Evolutionary conservation across 2,329 filamentous ascomycete genomes (phyloP).

Genomic region (Trichoderma simmonsii): DNA sequence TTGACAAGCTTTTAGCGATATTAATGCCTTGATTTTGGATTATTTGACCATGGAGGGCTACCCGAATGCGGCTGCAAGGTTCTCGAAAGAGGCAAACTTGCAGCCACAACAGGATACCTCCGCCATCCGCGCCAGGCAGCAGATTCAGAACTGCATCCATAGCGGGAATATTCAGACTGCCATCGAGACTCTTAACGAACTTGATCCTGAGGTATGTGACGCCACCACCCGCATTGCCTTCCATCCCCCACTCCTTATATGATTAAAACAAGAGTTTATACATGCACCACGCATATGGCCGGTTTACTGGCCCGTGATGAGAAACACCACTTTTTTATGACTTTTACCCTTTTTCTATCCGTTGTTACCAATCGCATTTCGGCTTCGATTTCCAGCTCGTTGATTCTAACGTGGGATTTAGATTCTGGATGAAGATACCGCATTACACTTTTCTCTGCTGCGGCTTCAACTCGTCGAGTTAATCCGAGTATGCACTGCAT

Average conservation of each 20-base stretch:
- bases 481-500: slow-evolving; percentile 71
- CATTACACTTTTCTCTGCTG: slow-evolving; percentile 84
- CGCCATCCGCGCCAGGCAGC: slow-evolving; percentile 72
- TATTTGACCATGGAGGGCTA: slow-evolving; percentile 97
- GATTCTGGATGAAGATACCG: slow-evolving; percentile 81
- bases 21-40: slow-evolving; percentile 93
- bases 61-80: slow-evolving; percentile 85
- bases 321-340: slow-evolving; percentile 61
- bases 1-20: slow-evolving; percentile 63
- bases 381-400: not conserved
- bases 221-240: slow-evolving; percentile 41
- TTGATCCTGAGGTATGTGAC: slow-evolving; percentile 79
- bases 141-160: slow-evolving; percentile 82
- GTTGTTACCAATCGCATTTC: not conserved
- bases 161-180: slow-evolving; percentile 80
- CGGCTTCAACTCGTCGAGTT: slow-evolving; percentile 91
- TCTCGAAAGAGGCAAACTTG: slow-evolving; percentile 90
- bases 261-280: slow-evolving; percentile 82
- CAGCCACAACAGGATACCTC: slow-evolving; percentile 67
- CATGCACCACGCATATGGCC: slow-evolving; percentile 99
- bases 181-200: slow-evolving; percentile 82
- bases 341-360: slow-evolving; percentile 11
- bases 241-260: slow-evolving; percentile 42
- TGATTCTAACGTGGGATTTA: slow-evolving; percentile 38
- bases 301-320: slow-evolving; percentile 79